A percentile compares a stretch with the other conserved stretches of the same genome.
Conservation (phyloP, 495 filamentous ascomycete species). For the Penicillium turbatum region DNA sequence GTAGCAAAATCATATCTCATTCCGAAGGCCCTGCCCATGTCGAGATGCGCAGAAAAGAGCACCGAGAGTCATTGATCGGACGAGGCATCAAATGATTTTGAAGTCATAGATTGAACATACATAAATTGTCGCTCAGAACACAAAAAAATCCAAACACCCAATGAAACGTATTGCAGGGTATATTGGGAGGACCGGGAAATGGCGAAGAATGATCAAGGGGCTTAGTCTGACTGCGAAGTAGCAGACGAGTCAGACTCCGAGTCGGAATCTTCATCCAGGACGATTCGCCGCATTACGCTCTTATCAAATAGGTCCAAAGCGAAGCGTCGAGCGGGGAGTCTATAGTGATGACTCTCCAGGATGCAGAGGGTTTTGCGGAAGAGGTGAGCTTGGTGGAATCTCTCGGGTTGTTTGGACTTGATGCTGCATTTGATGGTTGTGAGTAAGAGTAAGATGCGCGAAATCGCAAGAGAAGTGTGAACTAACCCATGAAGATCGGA, state of each 20-base stretch:
- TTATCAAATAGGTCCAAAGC: constrained; percentile 93
- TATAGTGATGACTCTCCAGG: constrained; percentile 87
- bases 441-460: not conserved
- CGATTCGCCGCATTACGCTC: constrained; percentile 74
- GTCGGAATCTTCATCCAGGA: constrained; percentile 61
- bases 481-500: constrained; percentile 61
- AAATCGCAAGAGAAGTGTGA: not conserved
- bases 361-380: constrained; percentile 80
- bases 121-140: constrained; percentile 10
- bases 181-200: constrained; percentile 2
- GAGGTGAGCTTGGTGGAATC: constrained; percentile 69
- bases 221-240: constrained; percentile 22
- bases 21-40: constrained; percentile 17
- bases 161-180: constrained; percentile 5
- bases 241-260: constrained; percentile 33
- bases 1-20: constrained; percentile 24
- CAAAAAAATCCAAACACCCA: constrained; percentile 5
- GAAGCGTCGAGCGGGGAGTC: constrained; percentile 77
- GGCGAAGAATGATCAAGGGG: constrained; percentile 8
- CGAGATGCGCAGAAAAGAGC: constrained; percentile 6
- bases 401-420: constrained; percentile 60
- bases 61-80: not conserved
- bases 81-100: not conserved
- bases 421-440: constrained; percentile 40
- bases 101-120: constrained; percentile 10